These are phyloP conservation scores for Leptoxyphium fumago DNA, from an alignment of 2,329 filamentous ascomycete genomes.

Conservation along the genomic window DNA sequence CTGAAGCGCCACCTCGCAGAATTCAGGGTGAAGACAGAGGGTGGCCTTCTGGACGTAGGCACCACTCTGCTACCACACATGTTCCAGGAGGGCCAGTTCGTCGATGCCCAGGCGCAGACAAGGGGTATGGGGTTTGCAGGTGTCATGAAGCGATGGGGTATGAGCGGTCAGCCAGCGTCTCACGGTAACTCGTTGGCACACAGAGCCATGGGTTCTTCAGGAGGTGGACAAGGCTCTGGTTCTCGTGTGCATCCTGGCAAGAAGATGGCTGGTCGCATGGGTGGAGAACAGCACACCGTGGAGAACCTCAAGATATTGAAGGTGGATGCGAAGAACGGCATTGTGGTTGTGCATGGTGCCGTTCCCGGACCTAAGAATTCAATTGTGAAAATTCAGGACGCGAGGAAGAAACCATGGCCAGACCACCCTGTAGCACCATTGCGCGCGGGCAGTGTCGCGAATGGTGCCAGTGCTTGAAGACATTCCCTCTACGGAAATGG, in stretches of 20 bases:
- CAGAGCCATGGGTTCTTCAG: constrained; percentile 77
- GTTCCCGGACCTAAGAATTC: constrained; percentile 81
- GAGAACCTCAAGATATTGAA: constrained; percentile 84
- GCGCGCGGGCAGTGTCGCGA: not conserved
- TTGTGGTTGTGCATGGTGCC: constrained; percentile 75
- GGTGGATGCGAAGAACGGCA: constrained; percentile 73
- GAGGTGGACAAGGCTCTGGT: constrained; percentile 80
- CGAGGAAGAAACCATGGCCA: constrained; percentile 73
- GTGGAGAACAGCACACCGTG: constrained; percentile 70
- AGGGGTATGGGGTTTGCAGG: constrained; percentile 89
- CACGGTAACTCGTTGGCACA: constrained; percentile 95
- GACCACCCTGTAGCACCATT: constrained; percentile 11
- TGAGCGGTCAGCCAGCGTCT: constrained; percentile 71
- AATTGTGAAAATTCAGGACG: constrained; percentile 74
- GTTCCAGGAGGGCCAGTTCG: constrained; percentile 80
- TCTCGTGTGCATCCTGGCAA: constrained; percentile 89
- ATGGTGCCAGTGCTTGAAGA: not conserved
- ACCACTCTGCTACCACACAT: constrained; percentile 67
- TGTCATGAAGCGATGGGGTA: constrained; percentile 95
- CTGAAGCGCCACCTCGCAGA: constrained; percentile 76
- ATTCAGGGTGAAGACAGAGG: constrained; percentile 65
- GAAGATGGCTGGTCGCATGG: constrained; percentile 97
- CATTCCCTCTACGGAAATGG: no score
- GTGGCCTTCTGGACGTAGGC: constrained; percentile 63
- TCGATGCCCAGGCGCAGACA: constrained; percentile 67